Conservation (phyloP, 257 asterid species). For the Solanum pinnatisectum region DNA sequence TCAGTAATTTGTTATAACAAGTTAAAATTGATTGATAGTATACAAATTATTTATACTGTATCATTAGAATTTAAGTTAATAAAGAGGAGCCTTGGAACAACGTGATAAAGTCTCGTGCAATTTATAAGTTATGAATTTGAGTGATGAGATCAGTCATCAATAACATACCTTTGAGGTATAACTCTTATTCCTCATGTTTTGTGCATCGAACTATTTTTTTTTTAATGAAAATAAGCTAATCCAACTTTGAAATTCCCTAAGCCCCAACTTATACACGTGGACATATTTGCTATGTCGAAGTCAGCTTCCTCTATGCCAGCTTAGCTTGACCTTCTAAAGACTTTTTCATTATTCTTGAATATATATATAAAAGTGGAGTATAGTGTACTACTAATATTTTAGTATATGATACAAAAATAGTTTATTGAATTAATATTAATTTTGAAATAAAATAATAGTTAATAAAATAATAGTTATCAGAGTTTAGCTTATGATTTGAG, state of each 20-base stretch:
- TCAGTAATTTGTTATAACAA: background rate
- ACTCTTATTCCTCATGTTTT: background rate
- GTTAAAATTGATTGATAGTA: background rate
- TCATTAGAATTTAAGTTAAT: background rate
- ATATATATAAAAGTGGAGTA: background rate
- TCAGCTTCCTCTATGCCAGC: conserved; percentile 31
- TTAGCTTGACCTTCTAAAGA: conserved; percentile 6
- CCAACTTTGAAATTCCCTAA: background rate
- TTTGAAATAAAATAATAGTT: conserved; percentile 11
- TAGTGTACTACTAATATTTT: background rate
- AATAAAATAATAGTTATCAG: conserved; percentile 18
- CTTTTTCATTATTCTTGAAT: conserved; percentile 1
- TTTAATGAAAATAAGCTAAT: background rate
- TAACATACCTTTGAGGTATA: background rate
- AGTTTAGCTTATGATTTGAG: conserved; percentile 39
- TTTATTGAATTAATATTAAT: background rate
- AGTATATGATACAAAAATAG: background rate
- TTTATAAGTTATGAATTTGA: background rate
- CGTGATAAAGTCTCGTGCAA: background rate
- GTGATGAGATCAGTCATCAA: background rate
- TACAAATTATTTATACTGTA: background rate
- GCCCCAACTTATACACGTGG: conserved; percentile 36
- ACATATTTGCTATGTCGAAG: background rate
- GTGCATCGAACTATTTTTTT: background rate
- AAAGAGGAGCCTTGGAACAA: background rate